Conservation (phyloP, 129 eudicot genomes). For the Flaveria linearis region DNA sequence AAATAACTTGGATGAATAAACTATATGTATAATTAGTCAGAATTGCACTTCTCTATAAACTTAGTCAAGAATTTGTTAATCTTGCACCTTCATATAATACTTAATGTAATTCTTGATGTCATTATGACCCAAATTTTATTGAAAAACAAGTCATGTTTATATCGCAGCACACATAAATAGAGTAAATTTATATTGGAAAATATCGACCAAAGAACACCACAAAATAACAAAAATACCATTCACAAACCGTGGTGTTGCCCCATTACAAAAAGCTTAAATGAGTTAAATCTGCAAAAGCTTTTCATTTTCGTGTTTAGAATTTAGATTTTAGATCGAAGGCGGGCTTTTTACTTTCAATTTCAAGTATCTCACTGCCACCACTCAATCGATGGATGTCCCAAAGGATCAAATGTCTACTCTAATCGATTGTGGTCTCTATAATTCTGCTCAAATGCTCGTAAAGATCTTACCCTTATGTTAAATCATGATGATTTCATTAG, state of each 20-base stretch:
- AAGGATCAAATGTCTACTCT: slow-evolving; percentile 76
- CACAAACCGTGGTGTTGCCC: not conserved
- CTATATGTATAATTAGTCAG: too few relatives aligned
- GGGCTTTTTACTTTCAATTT: slow-evolving; percentile 25
- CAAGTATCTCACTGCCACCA: not conserved
- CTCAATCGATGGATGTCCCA: slow-evolving; percentile 61
- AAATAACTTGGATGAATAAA: too few relatives aligned
- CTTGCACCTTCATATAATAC: too few relatives aligned
- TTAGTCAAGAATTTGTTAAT: too few relatives aligned
- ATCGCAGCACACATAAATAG: too few relatives aligned
- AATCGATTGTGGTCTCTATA: slow-evolving; percentile 80
- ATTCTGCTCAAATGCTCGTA: slow-evolving; percentile 92
- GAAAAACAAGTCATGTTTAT: too few relatives aligned
- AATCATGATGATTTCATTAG: not conserved
- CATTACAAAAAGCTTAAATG: not conserved
- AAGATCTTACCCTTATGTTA: not conserved
- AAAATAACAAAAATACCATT: not conserved
- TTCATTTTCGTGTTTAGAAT: not conserved
- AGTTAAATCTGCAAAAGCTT: slow-evolving; percentile 17
- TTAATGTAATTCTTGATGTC: too few relatives aligned
- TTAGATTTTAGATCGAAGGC: slow-evolving; percentile 34
- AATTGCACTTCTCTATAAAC: too few relatives aligned
- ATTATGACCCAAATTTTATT: too few relatives aligned
- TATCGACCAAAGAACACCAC: not conserved
- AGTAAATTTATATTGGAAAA: too few relatives aligned